Evolutionary conservation across 1,284 basidiomycete species (phyloP).

Genomic region (Bjerkandera adusta): DNA sequence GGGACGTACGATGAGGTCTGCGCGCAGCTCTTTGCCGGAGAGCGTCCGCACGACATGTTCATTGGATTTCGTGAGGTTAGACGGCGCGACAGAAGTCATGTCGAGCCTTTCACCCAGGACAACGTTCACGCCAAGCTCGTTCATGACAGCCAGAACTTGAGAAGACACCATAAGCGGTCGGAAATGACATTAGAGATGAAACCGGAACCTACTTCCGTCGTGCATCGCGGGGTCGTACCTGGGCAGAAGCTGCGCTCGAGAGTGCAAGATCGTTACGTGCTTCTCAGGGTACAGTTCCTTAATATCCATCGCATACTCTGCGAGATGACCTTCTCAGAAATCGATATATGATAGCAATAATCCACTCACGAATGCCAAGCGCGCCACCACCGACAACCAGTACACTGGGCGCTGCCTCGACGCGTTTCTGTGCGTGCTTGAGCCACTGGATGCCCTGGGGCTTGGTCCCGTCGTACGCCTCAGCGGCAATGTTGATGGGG

Average conservation of each 20-base stretch:
- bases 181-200: background rate
- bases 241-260: slow-evolving; percentile 56
- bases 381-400: slow-evolving; percentile 62
- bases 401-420: slow-evolving; percentile 42
- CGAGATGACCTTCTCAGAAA: background rate
- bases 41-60: slow-evolving; percentile 49
- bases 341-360: background rate
- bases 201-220: slow-evolving; percentile 39
- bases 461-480: slow-evolving; percentile 38
- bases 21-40: slow-evolving; percentile 55
- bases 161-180: background rate
- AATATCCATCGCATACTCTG: slow-evolving; percentile 71
- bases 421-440: slow-evolving; percentile 40
- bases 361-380: slow-evolving; percentile 54
- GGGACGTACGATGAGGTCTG: slow-evolving; percentile 55
- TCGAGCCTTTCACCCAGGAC: slow-evolving; percentile 56
- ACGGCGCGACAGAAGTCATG: slow-evolving; percentile 34
- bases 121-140: slow-evolving; percentile 41
- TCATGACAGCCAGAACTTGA: slow-evolving; percentile 41
- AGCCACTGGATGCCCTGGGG: slow-evolving; percentile 47
- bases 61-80: slow-evolving; percentile 26
- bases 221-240: slow-evolving; percentile 59
- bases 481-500: slow-evolving; percentile 12
- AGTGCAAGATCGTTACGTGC: slow-evolving; percentile 65
- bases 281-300: slow-evolving; percentile 57